Evolutionary conservation across 2,329 filamentous ascomycete genomes (phyloP), one percentile per base, ranked within the genome.

Genomic region (Hansfordia pulvinata): DNA sequence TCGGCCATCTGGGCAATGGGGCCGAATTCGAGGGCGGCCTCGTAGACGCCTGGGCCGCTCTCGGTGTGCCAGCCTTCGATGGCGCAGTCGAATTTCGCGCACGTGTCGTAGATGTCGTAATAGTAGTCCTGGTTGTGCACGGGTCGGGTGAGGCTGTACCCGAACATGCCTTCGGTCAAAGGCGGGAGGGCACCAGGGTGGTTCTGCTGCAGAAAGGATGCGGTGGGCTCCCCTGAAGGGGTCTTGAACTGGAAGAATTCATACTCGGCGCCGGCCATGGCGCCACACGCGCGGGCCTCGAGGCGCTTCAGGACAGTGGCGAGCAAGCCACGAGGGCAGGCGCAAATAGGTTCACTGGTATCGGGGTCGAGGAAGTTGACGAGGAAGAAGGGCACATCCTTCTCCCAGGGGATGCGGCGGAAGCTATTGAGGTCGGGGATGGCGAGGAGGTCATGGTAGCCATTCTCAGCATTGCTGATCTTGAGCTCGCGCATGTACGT

Each of bases 1-100:
- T 98, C 90, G 2, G 90, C 90, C 83, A 94, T 94, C 37, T 79
- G 67, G 19, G 69, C 70, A 36, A 90, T 79, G 49, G 93, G 82
- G 28, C 79, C 81, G 41, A 92, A 96, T 49, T 93, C 81, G 26
- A 98, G 68, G 11, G 90, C 85, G 9, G 90, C 90, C 58, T 98
- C 90, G 49, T 88, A 96, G 4, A 98, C 90, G 23, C 80, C 80
- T 2, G 80, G 80, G 2, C 81, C 80, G 39, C 73, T 81, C 50
- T 88, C 81, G 1, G 81, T 86, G 51, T 88, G 80, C 80, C 81
- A 88, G 17, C 80, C 77, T 44, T 88, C 80, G 23, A 88, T 70
- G 26, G 72, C 65, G 37, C 78, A 82, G 26, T 66, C 62, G 52
- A 85, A 83, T 39, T 74, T 63, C 34, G 66, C 62, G 47, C 77